A percentile compares a stretch with the other conserved stretches of the same genome.
These are phyloP conservation scores for Pseudogymnoascus pannorum DNA, from an alignment of 2,329 filamentous ascomycete genomes.

Conservation along the genomic window DNA sequence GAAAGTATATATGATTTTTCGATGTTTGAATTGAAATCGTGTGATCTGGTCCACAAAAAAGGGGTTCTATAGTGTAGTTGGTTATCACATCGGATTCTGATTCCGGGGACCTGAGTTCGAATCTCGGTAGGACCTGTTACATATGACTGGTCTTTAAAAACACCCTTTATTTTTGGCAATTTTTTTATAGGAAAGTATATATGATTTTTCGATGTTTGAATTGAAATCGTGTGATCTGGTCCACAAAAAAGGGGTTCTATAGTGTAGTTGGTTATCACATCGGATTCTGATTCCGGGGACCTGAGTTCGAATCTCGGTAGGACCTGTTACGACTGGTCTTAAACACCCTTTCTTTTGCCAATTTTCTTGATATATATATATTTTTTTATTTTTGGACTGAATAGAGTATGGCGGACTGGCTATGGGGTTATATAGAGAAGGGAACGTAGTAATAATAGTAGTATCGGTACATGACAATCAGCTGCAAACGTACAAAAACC, in stretches of 20 bases:
- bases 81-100: slow-evolving; percentile 3
- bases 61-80: not conserved
- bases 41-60: not conserved
- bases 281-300: slow-evolving; percentile 1
- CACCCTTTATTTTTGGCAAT: not conserved
- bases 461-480: not conserved
- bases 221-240: too few relatives aligned
- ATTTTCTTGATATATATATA: not conserved
- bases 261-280: slow-evolving; percentile 3
- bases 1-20: too few relatives aligned
- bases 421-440: not conserved
- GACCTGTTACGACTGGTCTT: not conserved
- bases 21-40: too few relatives aligned
- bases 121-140: slow-evolving; percentile 1
- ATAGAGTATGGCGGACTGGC: not conserved
- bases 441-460: not conserved
- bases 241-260: not conserved
- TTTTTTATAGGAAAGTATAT: not conserved
- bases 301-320: slow-evolving; percentile 2
- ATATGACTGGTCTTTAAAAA: not conserved
- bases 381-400: too few relatives aligned
- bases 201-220: too few relatives aligned
- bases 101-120: slow-evolving; percentile 1
- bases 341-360: not conserved
- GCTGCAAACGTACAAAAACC: not conserved